Percentiles rank a stretch among this genome's conserved stretches.
phyloP scores from a whole-genome alignment of 345 rosid genomes.

The Laguncularia racemosa region DNA sequence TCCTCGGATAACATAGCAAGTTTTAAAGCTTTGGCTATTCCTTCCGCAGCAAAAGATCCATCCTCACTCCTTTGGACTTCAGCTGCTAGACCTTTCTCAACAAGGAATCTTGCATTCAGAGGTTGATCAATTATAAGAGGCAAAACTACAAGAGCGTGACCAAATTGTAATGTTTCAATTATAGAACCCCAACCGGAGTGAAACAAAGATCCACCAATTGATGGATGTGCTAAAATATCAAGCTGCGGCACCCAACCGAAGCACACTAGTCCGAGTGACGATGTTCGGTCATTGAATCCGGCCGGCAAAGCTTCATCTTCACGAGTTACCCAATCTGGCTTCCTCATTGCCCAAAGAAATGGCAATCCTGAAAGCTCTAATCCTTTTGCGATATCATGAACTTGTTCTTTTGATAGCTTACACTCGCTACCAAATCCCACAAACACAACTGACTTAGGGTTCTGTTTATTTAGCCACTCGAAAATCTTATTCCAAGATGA shows the following conservation, averaged over 20 bases:
- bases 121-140: slow-evolving; percentile 22
- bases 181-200: slow-evolving; percentile 24
- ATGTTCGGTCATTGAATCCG: slow-evolving; percentile 7
- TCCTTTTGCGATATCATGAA: slow-evolving; percentile 21
- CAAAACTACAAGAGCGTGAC: slow-evolving; percentile 12
- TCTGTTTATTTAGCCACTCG: slow-evolving; percentile 20
- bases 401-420: slow-evolving; percentile 16
- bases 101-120: slow-evolving; percentile 16
- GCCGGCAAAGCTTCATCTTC: slow-evolving; percentile 15
- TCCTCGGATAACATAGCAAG: slow-evolving; percentile 15
- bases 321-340: slow-evolving; percentile 17
- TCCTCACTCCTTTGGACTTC: slow-evolving; percentile 19
- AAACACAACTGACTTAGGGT: slow-evolving; percentile 21
- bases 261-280: slow-evolving; percentile 9
- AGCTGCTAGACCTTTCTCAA: slow-evolving; percentile 17
- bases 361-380: slow-evolving; percentile 22
- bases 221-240: slow-evolving; percentile 14
- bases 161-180: slow-evolving; percentile 18
- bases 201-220: slow-evolving; percentile 18
- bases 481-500: slow-evolving; percentile 6
- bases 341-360: slow-evolving; percentile 24
- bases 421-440: slow-evolving; percentile 25
- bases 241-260: slow-evolving; percentile 25
- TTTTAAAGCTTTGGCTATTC: slow-evolving; percentile 12
- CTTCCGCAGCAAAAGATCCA: slow-evolving; percentile 15